Conservation (phyloP, 768 basidiomycete genomes). For the Phlegmacium glaucopus region DNA sequence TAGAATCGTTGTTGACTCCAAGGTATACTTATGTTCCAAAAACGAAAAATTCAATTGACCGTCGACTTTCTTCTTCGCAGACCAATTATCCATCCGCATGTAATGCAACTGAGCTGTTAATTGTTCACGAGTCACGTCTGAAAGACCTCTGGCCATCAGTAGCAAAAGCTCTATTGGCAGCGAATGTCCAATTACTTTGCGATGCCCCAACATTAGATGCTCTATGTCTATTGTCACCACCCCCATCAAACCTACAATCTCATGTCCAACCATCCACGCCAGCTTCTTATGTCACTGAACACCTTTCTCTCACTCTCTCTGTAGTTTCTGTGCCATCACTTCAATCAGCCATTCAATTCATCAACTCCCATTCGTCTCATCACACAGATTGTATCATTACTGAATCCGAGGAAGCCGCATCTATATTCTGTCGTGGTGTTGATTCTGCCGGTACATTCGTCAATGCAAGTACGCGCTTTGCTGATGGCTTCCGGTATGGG, state of each 20-base stretch:
- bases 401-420: conserved; percentile 61
- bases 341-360: conserved; percentile 74
- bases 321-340: conserved; percentile 75
- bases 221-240: conserved; percentile 36
- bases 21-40: conserved; percentile 47
- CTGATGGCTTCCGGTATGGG: conserved; percentile 95
- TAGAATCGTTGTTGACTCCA: conserved; percentile 84
- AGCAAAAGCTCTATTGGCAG: conserved; percentile 64
- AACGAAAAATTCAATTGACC: neutral
- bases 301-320: conserved; percentile 81
- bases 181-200: conserved; percentile 76
- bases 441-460: conserved; percentile 92
- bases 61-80: conserved; percentile 37
- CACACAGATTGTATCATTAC: conserved; percentile 95
- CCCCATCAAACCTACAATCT: conserved; percentile 36
- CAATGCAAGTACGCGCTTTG: conserved; percentile 94
- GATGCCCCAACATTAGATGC: conserved; percentile 62
- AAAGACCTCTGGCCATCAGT: conserved; percentile 78
- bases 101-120: conserved; percentile 86
- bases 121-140: conserved; percentile 76
- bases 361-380: conserved; percentile 91
- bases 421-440: conserved; percentile 80
- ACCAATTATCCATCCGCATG: conserved; percentile 95
- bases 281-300: conserved; percentile 82
- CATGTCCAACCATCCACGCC: conserved; percentile 52